A percentile compares a stretch with the other conserved stretches of the same genome.
Conservation (phyloP, 176 grass and related monocot genomes). For the Bothriochloa decipiens region DNA sequence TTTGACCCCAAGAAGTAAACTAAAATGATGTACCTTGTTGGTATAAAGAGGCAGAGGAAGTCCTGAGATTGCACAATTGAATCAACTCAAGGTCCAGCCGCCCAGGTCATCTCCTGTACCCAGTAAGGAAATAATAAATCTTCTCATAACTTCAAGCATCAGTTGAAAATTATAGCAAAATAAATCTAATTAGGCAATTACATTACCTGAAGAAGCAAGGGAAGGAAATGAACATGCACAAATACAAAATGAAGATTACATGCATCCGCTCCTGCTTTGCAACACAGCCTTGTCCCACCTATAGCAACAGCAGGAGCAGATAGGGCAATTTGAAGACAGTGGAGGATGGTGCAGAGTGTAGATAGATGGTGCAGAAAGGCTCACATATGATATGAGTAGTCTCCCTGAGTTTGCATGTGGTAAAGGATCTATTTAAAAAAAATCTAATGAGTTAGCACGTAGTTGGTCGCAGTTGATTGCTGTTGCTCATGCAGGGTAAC, state of each 20-base stretch:
- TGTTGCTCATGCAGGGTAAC: background rate
- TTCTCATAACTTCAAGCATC: background rate
- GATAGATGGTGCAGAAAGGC: background rate
- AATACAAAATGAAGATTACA: background rate
- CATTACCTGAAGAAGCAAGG: background rate
- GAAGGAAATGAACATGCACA: background rate
- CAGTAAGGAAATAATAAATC: conserved; percentile 3
- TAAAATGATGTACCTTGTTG: too few species aligned
- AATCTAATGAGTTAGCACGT: background rate
- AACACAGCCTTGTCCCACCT: background rate
- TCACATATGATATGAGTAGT: background rate
- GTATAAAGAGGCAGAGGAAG: too few species aligned
- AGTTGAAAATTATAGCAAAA: background rate
- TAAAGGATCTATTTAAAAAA: background rate
- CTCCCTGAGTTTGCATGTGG: background rate
- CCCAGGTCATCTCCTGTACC: background rate
- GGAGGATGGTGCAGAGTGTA: background rate
- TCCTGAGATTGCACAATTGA: too few species aligned
- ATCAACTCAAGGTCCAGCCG: background rate
- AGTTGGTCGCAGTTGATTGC: background rate
- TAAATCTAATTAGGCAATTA: background rate
- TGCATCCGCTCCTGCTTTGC: background rate
- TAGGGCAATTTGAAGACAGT: background rate
- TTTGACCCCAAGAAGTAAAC: too few species aligned
- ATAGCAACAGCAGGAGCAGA: background rate